phyloP scores from a whole-genome alignment of 2,329 filamentous ascomycete genomes.

The Ophiostoma montium region DNA sequence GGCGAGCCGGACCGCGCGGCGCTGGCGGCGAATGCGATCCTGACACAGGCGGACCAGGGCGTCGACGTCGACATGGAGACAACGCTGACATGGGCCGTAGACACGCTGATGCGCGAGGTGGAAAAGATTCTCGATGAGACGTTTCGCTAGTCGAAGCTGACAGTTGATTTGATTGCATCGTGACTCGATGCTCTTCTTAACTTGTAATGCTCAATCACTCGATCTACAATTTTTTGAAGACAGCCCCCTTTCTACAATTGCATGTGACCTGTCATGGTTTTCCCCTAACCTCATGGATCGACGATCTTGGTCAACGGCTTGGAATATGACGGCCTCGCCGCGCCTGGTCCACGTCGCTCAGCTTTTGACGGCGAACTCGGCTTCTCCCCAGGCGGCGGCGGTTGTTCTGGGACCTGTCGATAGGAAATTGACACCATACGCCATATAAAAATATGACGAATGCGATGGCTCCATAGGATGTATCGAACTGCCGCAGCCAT shows the following conservation, averaged over 20 bases:
- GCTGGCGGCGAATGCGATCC: constrained; percentile 26
- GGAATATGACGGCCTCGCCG: constrained; percentile 70
- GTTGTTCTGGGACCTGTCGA: constrained; percentile 90
- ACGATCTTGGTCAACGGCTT: constrained; percentile 80
- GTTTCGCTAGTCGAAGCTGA: no score
- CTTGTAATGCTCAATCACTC: background rate
- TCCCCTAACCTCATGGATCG: constrained; percentile 75
- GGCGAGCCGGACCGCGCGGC: constrained; percentile 34
- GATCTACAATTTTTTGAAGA: no score
- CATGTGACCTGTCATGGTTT: constrained; percentile 75
- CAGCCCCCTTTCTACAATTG: no score
- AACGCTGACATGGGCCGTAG: constrained; percentile 55
- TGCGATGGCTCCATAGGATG: constrained; percentile 61
- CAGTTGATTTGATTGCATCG: no score
- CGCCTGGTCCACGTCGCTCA: constrained; percentile 49
- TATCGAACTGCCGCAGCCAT: constrained; percentile 77
- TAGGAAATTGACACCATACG: constrained; percentile 75
- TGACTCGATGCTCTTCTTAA: background rate
- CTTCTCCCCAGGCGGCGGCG: constrained; percentile 35
- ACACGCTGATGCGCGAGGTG: constrained; percentile 38
- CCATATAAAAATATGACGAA: constrained; percentile 16
- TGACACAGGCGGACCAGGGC: constrained; percentile 31
- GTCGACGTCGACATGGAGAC: constrained; percentile 45
- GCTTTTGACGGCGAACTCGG: constrained; percentile 52
- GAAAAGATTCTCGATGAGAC: constrained; percentile 8